Percentiles rank a stretch among this genome's conserved stretches.
phyloP scores from a whole-genome alignment of 2,329 filamentous ascomycete genomes.

The Trichoderma brevicompactum region DNA sequence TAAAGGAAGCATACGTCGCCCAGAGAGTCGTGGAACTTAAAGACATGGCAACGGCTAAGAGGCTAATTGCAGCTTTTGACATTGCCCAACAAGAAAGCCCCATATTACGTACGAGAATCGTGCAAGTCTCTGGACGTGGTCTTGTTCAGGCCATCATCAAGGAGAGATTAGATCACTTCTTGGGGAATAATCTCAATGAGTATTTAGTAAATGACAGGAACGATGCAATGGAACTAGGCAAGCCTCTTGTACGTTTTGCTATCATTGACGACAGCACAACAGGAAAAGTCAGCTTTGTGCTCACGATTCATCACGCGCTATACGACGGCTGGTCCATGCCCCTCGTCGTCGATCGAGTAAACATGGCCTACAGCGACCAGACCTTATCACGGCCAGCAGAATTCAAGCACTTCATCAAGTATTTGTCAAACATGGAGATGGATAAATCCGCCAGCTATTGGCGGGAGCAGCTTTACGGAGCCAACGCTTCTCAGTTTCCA shows the following conservation, averaged over 20 bases:
- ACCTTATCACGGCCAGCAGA: constrained; percentile 42
- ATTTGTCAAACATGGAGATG: constrained; percentile 48
- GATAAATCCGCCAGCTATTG: constrained; percentile 51
- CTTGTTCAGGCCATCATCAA: constrained; percentile 54
- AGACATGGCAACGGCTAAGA: constrained; percentile 42
- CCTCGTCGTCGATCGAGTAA: constrained; percentile 53
- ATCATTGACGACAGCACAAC: constrained; percentile 43
- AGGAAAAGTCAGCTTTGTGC: constrained; percentile 50
- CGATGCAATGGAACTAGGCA: constrained; percentile 50
- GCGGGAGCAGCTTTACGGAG: constrained; percentile 51
- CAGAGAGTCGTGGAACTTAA: constrained; percentile 52
- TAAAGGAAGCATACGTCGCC: constrained; percentile 57
- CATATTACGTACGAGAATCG: constrained; percentile 55
- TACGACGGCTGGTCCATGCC: constrained; percentile 63
- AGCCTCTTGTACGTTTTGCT: constrained; percentile 52
- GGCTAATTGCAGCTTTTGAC: constrained; percentile 51
- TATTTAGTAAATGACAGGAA: constrained; percentile 49
- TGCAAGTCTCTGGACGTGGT: constrained; percentile 50
- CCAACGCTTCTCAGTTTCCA: constrained; percentile 53
- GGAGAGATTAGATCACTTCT: constrained; percentile 44
- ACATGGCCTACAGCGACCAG: constrained; percentile 48
- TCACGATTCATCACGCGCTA: constrained; percentile 60
- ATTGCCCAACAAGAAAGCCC: constrained; percentile 43
- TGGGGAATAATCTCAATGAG: constrained; percentile 42
- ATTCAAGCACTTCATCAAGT: constrained; percentile 57